Conservation (phyloP, 2,329 filamentous ascomycete genomes). For the Chaetomiaceae sp. region DNA sequence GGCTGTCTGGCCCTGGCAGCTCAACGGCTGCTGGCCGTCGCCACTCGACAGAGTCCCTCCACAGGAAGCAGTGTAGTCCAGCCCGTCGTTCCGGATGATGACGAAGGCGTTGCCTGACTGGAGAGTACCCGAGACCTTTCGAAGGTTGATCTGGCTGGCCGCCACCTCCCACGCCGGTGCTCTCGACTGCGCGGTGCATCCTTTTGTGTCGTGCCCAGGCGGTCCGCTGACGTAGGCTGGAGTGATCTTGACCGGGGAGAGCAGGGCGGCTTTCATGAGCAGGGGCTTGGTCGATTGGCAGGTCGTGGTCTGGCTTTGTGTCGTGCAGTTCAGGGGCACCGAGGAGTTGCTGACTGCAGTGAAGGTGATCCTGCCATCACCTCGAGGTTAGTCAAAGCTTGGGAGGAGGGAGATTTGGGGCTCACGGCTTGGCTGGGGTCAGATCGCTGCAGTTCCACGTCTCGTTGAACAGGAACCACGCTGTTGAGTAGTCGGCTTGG, state of each 20-base stretch:
- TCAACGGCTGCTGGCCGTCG: neutral
- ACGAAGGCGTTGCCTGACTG: conserved; percentile 16
- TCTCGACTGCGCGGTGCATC: conserved; percentile 20
- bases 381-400: neutral
- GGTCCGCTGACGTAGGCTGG: conserved; percentile 25
- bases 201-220: conserved; percentile 20
- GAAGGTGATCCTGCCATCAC: conserved; percentile 19
- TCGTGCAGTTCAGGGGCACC: conserved; percentile 11
- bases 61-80: conserved; percentile 14
- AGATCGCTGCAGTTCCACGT: conserved; percentile 27
- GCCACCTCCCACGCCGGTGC: conserved; percentile 22
- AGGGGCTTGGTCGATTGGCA: conserved; percentile 13
- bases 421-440: conserved; percentile 15
- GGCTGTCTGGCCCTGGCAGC: conserved; percentile 6
- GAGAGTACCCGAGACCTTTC: conserved; percentile 1
- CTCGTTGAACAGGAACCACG: conserved; percentile 20
- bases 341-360: conserved; percentile 23
- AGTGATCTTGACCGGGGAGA: conserved; percentile 23
- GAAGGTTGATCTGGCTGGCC: conserved; percentile 18
- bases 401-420: neutral
- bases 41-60: neutral
- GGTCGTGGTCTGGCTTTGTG: neutral
- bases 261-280: conserved; percentile 22
- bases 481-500: conserved; percentile 7
- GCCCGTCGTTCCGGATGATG: conserved; percentile 9